Base-by-base conservation (phyloP, 129 eudicot genomes). In the Solidago caesia region DNA sequence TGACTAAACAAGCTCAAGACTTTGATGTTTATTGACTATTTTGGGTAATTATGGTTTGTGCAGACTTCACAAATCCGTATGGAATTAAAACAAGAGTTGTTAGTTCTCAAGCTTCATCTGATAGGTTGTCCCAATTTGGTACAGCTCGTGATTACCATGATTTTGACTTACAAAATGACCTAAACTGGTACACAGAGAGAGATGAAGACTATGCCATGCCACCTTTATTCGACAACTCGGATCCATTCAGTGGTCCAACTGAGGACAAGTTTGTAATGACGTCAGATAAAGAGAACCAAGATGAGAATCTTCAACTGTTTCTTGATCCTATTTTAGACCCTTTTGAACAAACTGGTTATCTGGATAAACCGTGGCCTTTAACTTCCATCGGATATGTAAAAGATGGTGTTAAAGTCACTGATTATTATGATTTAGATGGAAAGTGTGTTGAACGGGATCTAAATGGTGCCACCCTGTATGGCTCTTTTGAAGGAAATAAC, bases 31-130 rank as follows among this genome's bases (percentile, higher is more conserved):
- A 9, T 55, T 71, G 68, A 79, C 71, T 44, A 33, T 33, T 67
- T 44, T 69, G 64, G 57, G 48, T 70, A 62, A 70, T 69, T 48
- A 59, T 61, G 63, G 3, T 63, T 73, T 70, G 26, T 80, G 82
- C 90, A 94, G 99, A 94, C n/a, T 94, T 94, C 77, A 87, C 90
- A 44, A 94, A 91, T 82, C 97, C 99, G 9, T 94, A 91, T 70
- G 99, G 96, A 57, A 75, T 75, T 78, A 82, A 49, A 27, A 85
- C 80, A 14, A 66, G 88, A 66, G 72, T 78, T 44, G 82, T 84
- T 57, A 82, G 83, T 82, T 88, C 99, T 41, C 89, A 76, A 13
- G 74, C 91, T 68, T 94, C 98, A 72, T 90, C 97, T 11, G 98
- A 94, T 73, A 83, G 84, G 70, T 70, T 88, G 77, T 90, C 98